These are phyloP conservation scores for Myriosclerotinia curreyana DNA, from an alignment of 2,329 filamentous ascomycete species.

Conservation along the genomic window DNA sequence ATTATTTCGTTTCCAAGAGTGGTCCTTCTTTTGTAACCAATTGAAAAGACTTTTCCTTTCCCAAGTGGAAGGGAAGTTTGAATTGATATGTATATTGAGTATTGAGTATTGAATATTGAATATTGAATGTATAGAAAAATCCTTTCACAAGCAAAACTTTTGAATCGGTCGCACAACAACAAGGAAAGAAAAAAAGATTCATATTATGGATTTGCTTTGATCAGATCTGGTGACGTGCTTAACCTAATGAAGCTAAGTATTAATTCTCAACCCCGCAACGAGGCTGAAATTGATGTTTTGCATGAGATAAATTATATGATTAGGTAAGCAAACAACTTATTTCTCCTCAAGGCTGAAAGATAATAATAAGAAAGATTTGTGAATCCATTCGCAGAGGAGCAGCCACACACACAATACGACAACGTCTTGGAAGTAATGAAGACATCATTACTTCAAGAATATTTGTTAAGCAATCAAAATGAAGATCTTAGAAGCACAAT, in stretches of 20 bases:
- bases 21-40: background rate
- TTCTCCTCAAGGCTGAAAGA: constrained; percentile 24
- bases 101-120: no score
- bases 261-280: constrained; percentile 12
- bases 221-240: constrained; percentile 18
- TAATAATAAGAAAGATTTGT: no score
- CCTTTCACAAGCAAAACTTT: constrained; percentile 12
- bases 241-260: constrained; percentile 19
- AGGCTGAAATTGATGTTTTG: constrained; percentile 17
- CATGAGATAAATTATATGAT: constrained; percentile 23
- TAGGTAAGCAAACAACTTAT: background rate
- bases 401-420: constrained; percentile 5
- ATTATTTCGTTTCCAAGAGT: background rate
- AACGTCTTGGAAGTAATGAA: constrained; percentile 6
- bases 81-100: background rate
- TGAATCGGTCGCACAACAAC: background rate
- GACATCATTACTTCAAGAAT: background rate
- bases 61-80: background rate
- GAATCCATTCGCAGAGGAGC: constrained; percentile 1
- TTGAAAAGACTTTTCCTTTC: background rate
- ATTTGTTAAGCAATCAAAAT: constrained; percentile 35
- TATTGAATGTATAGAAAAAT: background rate
- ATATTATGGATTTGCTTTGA: no score
- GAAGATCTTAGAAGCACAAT: constrained; percentile 71
- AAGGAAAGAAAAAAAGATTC: constrained; percentile 4